A percentile compares a stretch with the other conserved stretches of the same genome.
These are phyloP conservation scores for Hippophae rhamnoides DNA, from an alignment of 306 rosid species.

Conservation along the genomic window DNA sequence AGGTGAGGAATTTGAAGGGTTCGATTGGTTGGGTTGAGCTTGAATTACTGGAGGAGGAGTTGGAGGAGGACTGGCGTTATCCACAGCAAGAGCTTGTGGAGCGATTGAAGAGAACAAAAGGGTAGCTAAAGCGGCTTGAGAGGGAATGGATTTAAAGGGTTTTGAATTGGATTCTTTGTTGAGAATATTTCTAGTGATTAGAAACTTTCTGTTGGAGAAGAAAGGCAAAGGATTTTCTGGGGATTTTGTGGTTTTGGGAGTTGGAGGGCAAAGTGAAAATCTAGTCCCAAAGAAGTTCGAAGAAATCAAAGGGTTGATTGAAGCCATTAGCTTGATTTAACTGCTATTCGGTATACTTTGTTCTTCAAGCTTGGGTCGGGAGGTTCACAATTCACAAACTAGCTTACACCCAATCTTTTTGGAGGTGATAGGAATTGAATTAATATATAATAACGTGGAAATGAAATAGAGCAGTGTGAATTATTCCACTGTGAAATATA, in stretches of 20 bases:
- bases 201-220: conserved; percentile 22
- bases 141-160: conserved; percentile 30
- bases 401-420: neutral
- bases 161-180: conserved; percentile 19
- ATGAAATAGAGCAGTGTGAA: too few species aligned
- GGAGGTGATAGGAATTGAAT: neutral
- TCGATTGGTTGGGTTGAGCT: conserved; percentile 41
- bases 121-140: conserved; percentile 61
- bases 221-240: conserved; percentile 17
- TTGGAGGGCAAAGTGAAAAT: conserved; percentile 48
- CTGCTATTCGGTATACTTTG: neutral
- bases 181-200: conserved; percentile 21
- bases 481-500: too few species aligned
- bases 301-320: conserved; percentile 50
- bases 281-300: conserved; percentile 47
- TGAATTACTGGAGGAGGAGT: conserved; percentile 39
- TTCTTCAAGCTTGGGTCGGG: neutral
- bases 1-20: conserved; percentile 41
- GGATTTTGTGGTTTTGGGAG: conserved; percentile 58
- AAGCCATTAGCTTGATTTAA: conserved; percentile 40
- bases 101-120: conserved; percentile 54
- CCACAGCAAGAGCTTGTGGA: conserved; percentile 56
- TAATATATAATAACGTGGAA: too few species aligned
- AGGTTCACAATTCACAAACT: neutral
- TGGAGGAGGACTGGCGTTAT: conserved; percentile 30